phyloP scores from a whole-genome alignment of 192 early-diverging fungal genomes.

The Gryganskiella cystojenkinii region DNA sequence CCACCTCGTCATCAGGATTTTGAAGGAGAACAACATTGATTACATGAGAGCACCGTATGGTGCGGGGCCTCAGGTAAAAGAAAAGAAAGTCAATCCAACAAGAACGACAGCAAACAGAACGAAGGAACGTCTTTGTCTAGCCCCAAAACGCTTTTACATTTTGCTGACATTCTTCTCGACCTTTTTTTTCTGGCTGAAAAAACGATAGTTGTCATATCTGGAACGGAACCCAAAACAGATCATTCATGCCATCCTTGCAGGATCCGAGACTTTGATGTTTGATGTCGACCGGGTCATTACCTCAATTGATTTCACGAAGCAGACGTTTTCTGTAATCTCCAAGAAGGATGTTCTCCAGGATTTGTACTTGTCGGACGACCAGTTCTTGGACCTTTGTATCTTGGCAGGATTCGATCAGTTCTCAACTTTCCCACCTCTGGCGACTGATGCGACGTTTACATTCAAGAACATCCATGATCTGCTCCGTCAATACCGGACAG shows the following conservation, averaged over 20 bases:
- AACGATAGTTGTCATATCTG: constrained; percentile 80
- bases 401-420: constrained; percentile 83
- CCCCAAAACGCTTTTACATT: background rate
- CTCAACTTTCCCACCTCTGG: constrained; percentile 76
- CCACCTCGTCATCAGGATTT: constrained; percentile 74
- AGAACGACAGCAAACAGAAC: background rate
- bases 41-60: constrained; percentile 85
- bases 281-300: constrained; percentile 80
- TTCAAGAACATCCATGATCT: constrained; percentile 78
- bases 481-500: constrained; percentile 73
- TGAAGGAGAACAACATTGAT: constrained; percentile 73
- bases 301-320: constrained; percentile 70
- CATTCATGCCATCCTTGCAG: constrained; percentile 76
- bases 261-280: constrained; percentile 80
- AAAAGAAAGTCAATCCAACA: background rate
- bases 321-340: constrained; percentile 70
- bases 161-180: background rate
- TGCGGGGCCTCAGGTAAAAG: constrained; percentile 74
- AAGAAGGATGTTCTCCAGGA: constrained; percentile 70
- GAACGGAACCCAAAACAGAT: constrained; percentile 73
- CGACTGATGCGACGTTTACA: constrained; percentile 63
- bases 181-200: no score
- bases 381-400: constrained; percentile 83
- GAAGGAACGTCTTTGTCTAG: background rate
- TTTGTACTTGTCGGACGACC: constrained; percentile 71